These are phyloP conservation scores for Kernera saxatilis DNA, from an alignment of 345 rosid species.

Conservation along the genomic window DNA sequence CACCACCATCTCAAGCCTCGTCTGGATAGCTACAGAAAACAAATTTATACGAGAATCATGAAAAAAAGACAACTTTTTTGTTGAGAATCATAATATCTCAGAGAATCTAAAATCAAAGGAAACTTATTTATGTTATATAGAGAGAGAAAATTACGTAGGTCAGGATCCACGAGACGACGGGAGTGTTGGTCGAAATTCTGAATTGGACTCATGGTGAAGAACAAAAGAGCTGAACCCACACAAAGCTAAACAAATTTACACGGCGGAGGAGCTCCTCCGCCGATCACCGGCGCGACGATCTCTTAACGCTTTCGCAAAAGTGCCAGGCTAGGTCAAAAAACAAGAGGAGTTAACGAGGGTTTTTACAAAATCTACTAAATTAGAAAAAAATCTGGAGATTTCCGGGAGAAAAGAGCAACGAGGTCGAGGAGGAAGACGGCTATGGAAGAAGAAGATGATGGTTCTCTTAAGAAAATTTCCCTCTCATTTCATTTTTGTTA, in stretches of 20 bases:
- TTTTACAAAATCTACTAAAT: neutral
- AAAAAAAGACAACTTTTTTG: neutral
- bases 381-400: neutral
- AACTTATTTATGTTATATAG: neutral
- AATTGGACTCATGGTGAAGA: conserved; percentile 72
- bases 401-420: neutral
- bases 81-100: neutral
- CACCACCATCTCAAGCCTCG: conserved; percentile 85
- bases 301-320: neutral
- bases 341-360: neutral
- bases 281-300: conserved; percentile 5
- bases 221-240: conserved; percentile 19
- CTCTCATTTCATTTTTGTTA: conserved; percentile 17
- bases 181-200: conserved; percentile 97
- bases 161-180: conserved; percentile 73
- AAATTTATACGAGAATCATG: neutral
- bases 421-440: neutral
- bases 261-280: conserved; percentile 7
- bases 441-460: neutral
- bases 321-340: conserved; percentile 19
- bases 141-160: conserved; percentile 46
- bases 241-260: neutral
- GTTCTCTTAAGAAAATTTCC: conserved; percentile 15
- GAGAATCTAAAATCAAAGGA: neutral
- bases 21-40: conserved; percentile 54